Base-by-base conservation (phyloP, 306 rosid species). In the Corylus avellana region DNA sequence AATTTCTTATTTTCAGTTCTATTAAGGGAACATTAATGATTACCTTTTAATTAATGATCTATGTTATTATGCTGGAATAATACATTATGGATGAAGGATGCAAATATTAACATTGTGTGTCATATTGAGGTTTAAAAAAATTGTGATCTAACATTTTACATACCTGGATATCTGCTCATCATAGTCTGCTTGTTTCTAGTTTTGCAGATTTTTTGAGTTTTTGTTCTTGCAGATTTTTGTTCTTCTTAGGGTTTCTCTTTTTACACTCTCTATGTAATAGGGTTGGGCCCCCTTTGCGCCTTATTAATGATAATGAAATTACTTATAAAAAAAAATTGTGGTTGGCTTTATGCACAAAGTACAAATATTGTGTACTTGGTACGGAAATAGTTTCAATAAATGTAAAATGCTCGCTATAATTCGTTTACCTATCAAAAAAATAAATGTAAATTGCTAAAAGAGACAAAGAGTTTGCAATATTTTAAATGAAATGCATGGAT, bases 101-200 rank as follows among this genome's bases (percentile, higher is more conserved):
- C 63, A 63, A 75, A 46, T 76, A 32, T 78, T 82, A 75, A 74
- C 74, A 71, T 44, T 57, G 39, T 46, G 4, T 32, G 16, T 69
- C 75, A 74, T 72, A 55, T 70, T 44, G 70, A 70, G 72, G 72
- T 73, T 63, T 20, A 39, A 37, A 55, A 54, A 57, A 63, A 67
- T 74, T 68, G 49, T 57, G 35, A 32, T 32, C 35, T 32, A 32
- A 32, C 35, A 13, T 75, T 32, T 32, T 32, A 32, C 2, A 32
- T 32, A 32, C 35, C 35, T 32, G 35, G 35, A 32, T 32, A 32
- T 32, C 35, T 32, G 35, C 35, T 2, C 35, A 32, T 32, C 35
- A 32, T 32, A 32, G 35, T 32, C 35, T 32, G 35, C 35, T 32
- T 32, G 35, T 32, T 32, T 32, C 35, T 32, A 32, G 35, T 32